A percentile compares a stretch with the other conserved stretches of the same genome.
Evolutionary conservation across 148 eudicot species (phyloP).

Genomic region (Suaeda aralocaspica): DNA sequence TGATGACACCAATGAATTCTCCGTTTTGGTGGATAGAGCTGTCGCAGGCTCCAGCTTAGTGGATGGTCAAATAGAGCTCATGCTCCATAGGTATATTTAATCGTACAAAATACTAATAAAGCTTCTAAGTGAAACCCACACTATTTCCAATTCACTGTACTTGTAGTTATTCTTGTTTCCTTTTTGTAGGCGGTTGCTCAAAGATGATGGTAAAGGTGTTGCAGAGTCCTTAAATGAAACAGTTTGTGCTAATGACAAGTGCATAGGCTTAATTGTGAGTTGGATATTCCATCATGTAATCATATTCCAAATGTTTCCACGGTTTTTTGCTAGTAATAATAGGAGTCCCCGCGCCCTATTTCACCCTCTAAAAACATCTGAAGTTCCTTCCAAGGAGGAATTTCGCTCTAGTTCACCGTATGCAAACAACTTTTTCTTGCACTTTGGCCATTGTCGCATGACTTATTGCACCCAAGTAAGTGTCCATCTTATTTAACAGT

Average conservation of each 20-base stretch:
- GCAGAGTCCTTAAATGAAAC: slow-evolving; percentile 86
- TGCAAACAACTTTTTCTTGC: too few relatives aligned
- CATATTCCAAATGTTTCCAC: too few relatives aligned
- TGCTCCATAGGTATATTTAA: slow-evolving; percentile 78
- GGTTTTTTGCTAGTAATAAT: too few relatives aligned
- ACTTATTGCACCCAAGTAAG: too few relatives aligned
- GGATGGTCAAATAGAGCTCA: slow-evolving; percentile 92
- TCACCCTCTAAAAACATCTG: too few relatives aligned
- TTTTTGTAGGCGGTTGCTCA: slow-evolving; percentile 67
- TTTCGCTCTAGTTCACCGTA: too few relatives aligned
- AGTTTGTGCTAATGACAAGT: slow-evolving; percentile 51
- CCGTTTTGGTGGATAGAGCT: slow-evolving; percentile 91
- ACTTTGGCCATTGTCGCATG: too few relatives aligned
- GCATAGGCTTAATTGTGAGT: slow-evolving; percentile 74
- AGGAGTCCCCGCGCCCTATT: too few relatives aligned
- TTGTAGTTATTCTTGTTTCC: neutral
- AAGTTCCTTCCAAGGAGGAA: too few relatives aligned
- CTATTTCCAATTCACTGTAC: neutral
- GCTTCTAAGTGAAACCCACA: neutral
- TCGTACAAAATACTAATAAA: neutral
- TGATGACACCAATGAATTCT: slow-evolving; percentile 65
- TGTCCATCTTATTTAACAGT: too few relatives aligned
- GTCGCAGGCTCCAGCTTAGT: slow-evolving; percentile 85
- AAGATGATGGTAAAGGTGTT: slow-evolving; percentile 89
- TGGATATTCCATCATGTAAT: neutral